Conservation (phyloP, 2,329 filamentous ascomycete species). For the Bipolaris cookei region DNA sequence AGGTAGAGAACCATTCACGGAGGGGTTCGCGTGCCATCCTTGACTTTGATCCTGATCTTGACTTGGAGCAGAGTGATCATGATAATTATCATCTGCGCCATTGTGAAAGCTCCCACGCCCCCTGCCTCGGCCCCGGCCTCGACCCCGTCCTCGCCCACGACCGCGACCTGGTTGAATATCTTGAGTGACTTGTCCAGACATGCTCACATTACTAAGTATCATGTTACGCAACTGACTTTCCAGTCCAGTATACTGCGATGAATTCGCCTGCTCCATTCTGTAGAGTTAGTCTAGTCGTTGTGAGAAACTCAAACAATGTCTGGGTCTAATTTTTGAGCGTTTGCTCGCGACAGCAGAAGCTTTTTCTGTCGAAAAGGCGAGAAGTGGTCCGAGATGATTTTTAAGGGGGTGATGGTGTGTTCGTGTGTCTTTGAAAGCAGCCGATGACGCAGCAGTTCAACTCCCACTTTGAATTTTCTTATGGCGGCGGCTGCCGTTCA, state of each 20-base stretch:
- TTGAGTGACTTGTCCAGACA: constrained; percentile 28
- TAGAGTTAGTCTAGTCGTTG: constrained; percentile 3
- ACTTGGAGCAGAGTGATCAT: constrained; percentile 11
- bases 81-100: constrained; percentile 14
- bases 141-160: constrained; percentile 10
- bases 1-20: constrained; percentile 5
- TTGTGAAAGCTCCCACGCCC: constrained; percentile 20
- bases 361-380: neutral
- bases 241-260: constrained; percentile 24
- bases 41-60: constrained; percentile 21
- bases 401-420: neutral
- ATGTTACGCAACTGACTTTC: constrained; percentile 66
- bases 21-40: constrained; percentile 4
- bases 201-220: constrained; percentile 61
- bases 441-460: no score
- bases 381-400: neutral
- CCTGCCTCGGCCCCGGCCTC: constrained; percentile 26
- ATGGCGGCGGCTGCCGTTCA: neutral
- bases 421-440: neutral
- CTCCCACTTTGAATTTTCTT: neutral
- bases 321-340: neutral
- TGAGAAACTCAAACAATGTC: neutral
- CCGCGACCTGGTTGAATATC: constrained; percentile 27
- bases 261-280: constrained; percentile 27
- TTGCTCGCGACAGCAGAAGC: neutral